A percentile compares a stretch with the other conserved stretches of the same genome.
Conservation (phyloP, 73 alveolate species). For the Stentor roeselii region DNA sequence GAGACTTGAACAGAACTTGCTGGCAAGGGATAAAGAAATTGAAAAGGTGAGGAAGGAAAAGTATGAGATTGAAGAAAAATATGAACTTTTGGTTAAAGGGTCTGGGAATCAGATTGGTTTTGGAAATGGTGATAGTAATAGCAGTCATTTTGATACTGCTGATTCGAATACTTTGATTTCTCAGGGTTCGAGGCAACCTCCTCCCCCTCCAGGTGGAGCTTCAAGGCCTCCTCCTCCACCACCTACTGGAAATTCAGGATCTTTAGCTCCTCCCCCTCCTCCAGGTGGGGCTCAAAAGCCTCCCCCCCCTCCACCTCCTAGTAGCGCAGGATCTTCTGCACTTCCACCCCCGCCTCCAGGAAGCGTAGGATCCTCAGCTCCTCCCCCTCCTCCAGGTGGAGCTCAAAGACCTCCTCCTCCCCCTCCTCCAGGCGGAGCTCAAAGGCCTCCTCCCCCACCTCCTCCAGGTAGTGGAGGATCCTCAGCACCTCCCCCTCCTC, state of each 20-base stretch:
- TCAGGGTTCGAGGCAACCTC: slow-evolving; percentile 37
- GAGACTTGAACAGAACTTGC: slow-evolving; percentile 17
- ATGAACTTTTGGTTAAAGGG: background rate
- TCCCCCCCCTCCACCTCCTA: slow-evolving; percentile 64
- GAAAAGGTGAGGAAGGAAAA: slow-evolving; percentile 20
- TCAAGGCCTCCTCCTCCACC: slow-evolving; percentile 23
- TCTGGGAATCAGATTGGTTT: background rate
- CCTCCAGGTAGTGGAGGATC: background rate
- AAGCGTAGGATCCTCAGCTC: slow-evolving; percentile 13
- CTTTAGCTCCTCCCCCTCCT: slow-evolving; percentile 35
- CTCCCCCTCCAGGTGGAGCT: slow-evolving; percentile 24
- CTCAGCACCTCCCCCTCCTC: slow-evolving; percentile 27
- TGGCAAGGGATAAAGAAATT: slow-evolving; percentile 19
- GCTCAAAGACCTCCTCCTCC: slow-evolving; percentile 27
- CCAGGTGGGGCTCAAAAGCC: slow-evolving; percentile 11
- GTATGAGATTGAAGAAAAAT: slow-evolving; percentile 4
- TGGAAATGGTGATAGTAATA: too few relatives aligned
- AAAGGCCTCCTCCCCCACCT: slow-evolving; percentile 38
- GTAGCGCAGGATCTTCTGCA: slow-evolving; percentile 38
- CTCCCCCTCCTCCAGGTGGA: slow-evolving; percentile 32
- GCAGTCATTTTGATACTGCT: too few relatives aligned
- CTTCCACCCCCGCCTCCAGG: slow-evolving; percentile 42
- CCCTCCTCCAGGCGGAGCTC: slow-evolving; percentile 42
- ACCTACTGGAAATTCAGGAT: slow-evolving; percentile 18
- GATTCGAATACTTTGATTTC: slow-evolving; percentile 31